Conservation (phyloP, 1,284 basidiomycete genomes). For the Athelia sp. region DNA sequence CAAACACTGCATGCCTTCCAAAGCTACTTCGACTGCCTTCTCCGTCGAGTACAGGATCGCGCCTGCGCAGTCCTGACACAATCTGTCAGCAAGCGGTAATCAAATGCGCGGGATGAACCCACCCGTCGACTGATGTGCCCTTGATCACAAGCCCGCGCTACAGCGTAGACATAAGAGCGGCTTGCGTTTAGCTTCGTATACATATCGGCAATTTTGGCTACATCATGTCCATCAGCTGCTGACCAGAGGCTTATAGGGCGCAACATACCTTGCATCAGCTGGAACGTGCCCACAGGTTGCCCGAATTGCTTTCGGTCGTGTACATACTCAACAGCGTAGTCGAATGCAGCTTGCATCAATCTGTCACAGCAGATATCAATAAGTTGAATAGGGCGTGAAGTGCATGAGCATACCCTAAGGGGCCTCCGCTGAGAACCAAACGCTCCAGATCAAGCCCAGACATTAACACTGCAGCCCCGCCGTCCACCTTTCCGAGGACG, state of each 20-base stretch:
- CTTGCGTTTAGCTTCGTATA: slow-evolving; percentile 91
- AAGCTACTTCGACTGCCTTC: slow-evolving; percentile 83
- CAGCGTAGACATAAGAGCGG: slow-evolving; percentile 89
- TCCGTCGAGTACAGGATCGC: slow-evolving; percentile 91
- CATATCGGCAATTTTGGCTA: slow-evolving; percentile 88
- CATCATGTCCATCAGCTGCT: neutral
- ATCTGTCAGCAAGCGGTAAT: neutral
- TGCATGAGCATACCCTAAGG: slow-evolving; percentile 36
- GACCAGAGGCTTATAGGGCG: neutral
- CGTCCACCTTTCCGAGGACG: slow-evolving; percentile 76
- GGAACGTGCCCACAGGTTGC: slow-evolving; percentile 85
- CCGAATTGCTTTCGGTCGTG: slow-evolving; percentile 92
- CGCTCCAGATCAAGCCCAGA: slow-evolving; percentile 91
- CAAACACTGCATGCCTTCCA: slow-evolving; percentile 88
- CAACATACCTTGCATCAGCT: slow-evolving; percentile 84
- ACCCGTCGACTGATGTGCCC: slow-evolving; percentile 81
- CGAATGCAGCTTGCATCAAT: slow-evolving; percentile 95
- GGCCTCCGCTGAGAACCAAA: slow-evolving; percentile 86
- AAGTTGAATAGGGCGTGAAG: neutral
- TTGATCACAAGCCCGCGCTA: slow-evolving; percentile 82
- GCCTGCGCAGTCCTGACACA: slow-evolving; percentile 80
- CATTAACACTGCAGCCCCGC: slow-evolving; percentile 88
- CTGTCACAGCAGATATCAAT: slow-evolving; percentile 31
- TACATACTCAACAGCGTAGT: slow-evolving; percentile 83
- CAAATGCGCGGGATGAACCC: slow-evolving; percentile 21